Evolutionary conservation across 2,329 filamentous ascomycete species (phyloP), one percentile per base, ranked within the genome.

Genomic region (Aspergillus bombycis): DNA sequence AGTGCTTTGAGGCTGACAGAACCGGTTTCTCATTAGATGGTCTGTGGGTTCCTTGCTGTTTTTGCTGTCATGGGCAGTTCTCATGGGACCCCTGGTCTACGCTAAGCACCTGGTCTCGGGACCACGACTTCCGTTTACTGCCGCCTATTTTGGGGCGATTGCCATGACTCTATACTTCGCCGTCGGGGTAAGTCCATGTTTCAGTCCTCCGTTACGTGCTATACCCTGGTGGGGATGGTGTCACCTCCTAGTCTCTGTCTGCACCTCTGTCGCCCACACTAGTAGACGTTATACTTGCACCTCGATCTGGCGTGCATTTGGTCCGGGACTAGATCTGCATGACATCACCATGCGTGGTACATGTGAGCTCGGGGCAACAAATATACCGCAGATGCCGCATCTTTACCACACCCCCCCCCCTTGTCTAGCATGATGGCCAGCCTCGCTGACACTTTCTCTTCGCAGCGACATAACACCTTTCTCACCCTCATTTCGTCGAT

Each of bases 121-220:
- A 60, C 86, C 93, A 72, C 88, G 95, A 71, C 82, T 98, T 66
- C 95, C 95, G 4, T 98, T 98, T 77, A 97, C 94, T 34, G 91
- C 90, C 52, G 91, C 93, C 65, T 98, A 98, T 83, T 97, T 98
- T 82, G 93, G 94, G 58, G 95, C 93, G 66, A 97, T 98, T 74
- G 86, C 83, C 53, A 81, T 98, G 75, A 98, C 95, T 12, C 84
- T 98, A 30, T 96, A 94, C 79, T 97, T 97, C 80, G 91, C 94
- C 61, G 83, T 97, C 71, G 93, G 93, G 74, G 94, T 97, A 86
- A 88, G 92, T 90, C 68, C 53, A 48, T 65, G 66, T 36, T 41
- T 53, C 61, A 57, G 61, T 64, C 67, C 41, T 60, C 64, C 57
- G 58, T 65, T 48, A 14, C 62, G n/a, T 60, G 23, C 23, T 62